These are phyloP conservation scores for Neofusicoccum cordaticola DNA, from an alignment of 2,329 filamentous ascomycete genomes.

Conservation along the genomic window DNA sequence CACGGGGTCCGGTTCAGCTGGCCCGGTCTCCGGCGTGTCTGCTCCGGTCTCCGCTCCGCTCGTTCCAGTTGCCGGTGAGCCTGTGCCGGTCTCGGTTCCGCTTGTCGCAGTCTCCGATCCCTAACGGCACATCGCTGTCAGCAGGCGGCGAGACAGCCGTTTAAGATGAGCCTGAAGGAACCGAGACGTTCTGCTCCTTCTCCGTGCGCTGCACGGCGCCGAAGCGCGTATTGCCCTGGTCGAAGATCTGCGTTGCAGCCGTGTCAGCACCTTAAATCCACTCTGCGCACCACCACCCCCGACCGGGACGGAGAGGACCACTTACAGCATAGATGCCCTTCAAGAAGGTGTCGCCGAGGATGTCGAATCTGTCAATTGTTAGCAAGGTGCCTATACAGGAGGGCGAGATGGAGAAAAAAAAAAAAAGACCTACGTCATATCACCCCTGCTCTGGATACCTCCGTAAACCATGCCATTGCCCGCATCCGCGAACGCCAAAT, in stretches of 20 bases:
- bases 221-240: slow-evolving; percentile 59
- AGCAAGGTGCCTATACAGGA: too few species aligned
- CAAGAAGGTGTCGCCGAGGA: slow-evolving; percentile 62
- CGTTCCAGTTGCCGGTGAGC: too few species aligned
- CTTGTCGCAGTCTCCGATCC: too few species aligned
- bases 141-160: too few species aligned
- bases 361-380: slow-evolving; percentile 50
- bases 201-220: slow-evolving; percentile 55
- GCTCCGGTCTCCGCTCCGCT: too few species aligned
- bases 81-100: too few species aligned
- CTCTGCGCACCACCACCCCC: not conserved
- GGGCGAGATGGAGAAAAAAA: too few species aligned
- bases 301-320: not conserved
- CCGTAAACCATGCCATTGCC: slow-evolving; percentile 59
- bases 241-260: slow-evolving; percentile 48
- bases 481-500: slow-evolving; percentile 58
- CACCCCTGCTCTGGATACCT: slow-evolving; percentile 62
- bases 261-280: slow-evolving; percentile 30
- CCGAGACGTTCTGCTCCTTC: slow-evolving; percentile 25
- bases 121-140: too few species aligned
- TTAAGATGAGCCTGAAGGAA: slow-evolving; percentile 9
- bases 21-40: too few species aligned
- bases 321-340: slow-evolving; percentile 59
- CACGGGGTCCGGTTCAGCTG: too few species aligned
- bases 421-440: slow-evolving; percentile 27